phyloP scores from a whole-genome alignment of 2,329 filamentous ascomycete genomes.

The Trichoderma aggressivum region DNA sequence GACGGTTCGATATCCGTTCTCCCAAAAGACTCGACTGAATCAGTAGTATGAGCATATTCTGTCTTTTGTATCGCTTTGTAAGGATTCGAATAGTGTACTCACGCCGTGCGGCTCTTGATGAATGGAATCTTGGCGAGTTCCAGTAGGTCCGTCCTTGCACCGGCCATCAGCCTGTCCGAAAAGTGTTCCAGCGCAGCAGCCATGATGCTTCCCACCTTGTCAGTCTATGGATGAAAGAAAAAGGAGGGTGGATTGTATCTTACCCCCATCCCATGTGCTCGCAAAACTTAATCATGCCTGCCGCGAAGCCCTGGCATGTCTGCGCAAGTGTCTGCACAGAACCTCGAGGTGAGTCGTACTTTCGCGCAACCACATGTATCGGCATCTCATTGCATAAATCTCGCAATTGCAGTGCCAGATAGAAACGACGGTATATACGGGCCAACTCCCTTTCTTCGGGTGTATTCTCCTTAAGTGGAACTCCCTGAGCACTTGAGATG shows the following conservation, averaged over 20 bases:
- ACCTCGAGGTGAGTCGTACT: constrained; percentile 68
- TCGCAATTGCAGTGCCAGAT: constrained; percentile 71
- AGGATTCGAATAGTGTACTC: neutral
- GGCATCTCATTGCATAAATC: constrained; percentile 76
- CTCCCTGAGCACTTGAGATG: constrained; percentile 59
- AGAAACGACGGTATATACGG: constrained; percentile 68
- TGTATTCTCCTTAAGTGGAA: constrained; percentile 59
- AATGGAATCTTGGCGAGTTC: constrained; percentile 69
- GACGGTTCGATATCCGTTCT: constrained; percentile 69
- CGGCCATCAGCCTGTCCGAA: constrained; percentile 68
- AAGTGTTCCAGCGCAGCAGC: constrained; percentile 72
- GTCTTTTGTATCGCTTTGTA: neutral
- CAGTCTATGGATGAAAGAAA: neutral
- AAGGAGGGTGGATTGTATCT: neutral
- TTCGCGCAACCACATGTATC: constrained; percentile 64
- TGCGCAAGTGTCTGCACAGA: constrained; percentile 69
- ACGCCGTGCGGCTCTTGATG: constrained; percentile 73
- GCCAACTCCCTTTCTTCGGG: constrained; percentile 57
- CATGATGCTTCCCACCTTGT: constrained; percentile 51
- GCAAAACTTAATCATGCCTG: constrained; percentile 77
- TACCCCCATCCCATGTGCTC: constrained; percentile 71
- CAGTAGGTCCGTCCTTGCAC: constrained; percentile 67
- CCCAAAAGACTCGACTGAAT: constrained; percentile 61
- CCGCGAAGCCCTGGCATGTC: constrained; percentile 74
- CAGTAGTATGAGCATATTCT: neutral